Percentiles rank a stretch among this genome's conserved stretches.
Evolutionary conservation across 2,329 filamentous ascomycete genomes (phyloP).

Genomic region (Verticillium dahliae): DNA sequence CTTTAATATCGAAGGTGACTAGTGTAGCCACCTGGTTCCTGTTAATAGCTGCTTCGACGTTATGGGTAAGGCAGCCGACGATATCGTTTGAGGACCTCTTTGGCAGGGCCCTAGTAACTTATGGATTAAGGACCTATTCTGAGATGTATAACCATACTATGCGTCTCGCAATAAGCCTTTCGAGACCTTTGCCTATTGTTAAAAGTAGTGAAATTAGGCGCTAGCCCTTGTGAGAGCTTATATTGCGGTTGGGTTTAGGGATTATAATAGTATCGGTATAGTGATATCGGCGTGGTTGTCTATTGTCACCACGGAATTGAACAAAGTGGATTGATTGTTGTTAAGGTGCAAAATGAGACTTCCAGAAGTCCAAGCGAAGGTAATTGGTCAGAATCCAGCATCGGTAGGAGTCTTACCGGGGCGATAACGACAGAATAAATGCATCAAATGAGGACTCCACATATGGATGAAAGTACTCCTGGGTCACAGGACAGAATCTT

Average conservation of each 20-base stretch:
- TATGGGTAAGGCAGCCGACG: constrained; percentile 11
- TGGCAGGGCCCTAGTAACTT: constrained; percentile 15
- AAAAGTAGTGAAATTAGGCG: constrained; percentile 18
- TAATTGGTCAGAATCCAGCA: too few species aligned
- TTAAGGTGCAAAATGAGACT: too few species aligned
- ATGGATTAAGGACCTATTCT: constrained; percentile 12
- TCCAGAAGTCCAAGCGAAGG: too few species aligned
- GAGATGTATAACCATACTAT: constrained; percentile 13
- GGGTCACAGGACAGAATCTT: too few species aligned
- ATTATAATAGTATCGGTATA: constrained; percentile 17
- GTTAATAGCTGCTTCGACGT: constrained; percentile 12
- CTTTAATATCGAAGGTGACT: constrained; percentile 11
- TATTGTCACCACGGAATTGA: too few species aligned
- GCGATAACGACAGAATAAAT: too few species aligned
- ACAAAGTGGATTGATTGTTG: too few species aligned
- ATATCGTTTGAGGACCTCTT: constrained; percentile 13
- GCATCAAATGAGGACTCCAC: too few species aligned
- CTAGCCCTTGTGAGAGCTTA: constrained; percentile 12
- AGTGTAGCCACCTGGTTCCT: constrained; percentile 7
- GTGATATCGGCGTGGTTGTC: constrained; percentile 12
- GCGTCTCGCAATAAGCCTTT: constrained; percentile 15
- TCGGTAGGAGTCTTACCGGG: too few species aligned
- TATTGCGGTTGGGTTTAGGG: constrained; percentile 15
- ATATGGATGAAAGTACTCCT: too few species aligned
- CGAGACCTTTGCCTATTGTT: constrained; percentile 18